phyloP scores from a whole-genome alignment of 2,329 filamentous ascomycete genomes.

The Coleophoma cylindrospora region DNA sequence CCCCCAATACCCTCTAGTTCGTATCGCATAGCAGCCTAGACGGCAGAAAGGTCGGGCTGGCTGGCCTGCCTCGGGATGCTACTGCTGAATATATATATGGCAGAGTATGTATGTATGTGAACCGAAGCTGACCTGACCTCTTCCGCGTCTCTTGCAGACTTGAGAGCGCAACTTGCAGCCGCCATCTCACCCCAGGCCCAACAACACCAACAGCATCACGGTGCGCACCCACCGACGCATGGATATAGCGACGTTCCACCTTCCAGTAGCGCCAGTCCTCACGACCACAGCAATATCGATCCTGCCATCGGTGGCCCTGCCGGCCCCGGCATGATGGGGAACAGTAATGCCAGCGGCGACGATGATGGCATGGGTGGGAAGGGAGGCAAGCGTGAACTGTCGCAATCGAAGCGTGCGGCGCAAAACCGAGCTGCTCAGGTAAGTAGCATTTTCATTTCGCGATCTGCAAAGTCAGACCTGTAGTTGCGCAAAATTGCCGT shows the following conservation, averaged over 20 bases:
- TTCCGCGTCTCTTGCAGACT: constrained; percentile 20
- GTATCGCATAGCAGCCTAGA: too few species aligned
- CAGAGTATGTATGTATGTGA: too few species aligned
- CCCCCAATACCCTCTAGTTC: neutral
- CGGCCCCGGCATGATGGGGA: constrained; percentile 19
- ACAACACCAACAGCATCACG: constrained; percentile 14
- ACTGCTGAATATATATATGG: too few species aligned
- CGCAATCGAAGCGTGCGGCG: constrained; percentile 91
- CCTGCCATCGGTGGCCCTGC: constrained; percentile 24
- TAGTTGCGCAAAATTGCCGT: constrained; percentile 8
- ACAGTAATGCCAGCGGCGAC: constrained; percentile 22
- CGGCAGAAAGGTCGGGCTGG: too few species aligned
- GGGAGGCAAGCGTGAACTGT: constrained; percentile 79
- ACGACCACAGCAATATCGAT: constrained; percentile 28
- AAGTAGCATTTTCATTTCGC: constrained; percentile 28
- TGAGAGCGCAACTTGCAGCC: constrained; percentile 28
- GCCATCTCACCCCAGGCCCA: constrained; percentile 17
- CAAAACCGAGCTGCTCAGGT: constrained; percentile 98
- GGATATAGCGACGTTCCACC: constrained; percentile 24
- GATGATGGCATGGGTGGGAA: constrained; percentile 50
- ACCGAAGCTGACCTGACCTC: constrained; percentile 22
- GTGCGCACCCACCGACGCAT: constrained; percentile 15
- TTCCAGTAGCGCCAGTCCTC: constrained; percentile 24
- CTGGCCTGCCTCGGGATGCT: neutral
- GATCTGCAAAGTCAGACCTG: too few species aligned